Evolutionary conservation across 163 green algal genomes (phyloP), one percentile per base, ranked within the genome.

Genomic region (Volvox carteri): DNA sequence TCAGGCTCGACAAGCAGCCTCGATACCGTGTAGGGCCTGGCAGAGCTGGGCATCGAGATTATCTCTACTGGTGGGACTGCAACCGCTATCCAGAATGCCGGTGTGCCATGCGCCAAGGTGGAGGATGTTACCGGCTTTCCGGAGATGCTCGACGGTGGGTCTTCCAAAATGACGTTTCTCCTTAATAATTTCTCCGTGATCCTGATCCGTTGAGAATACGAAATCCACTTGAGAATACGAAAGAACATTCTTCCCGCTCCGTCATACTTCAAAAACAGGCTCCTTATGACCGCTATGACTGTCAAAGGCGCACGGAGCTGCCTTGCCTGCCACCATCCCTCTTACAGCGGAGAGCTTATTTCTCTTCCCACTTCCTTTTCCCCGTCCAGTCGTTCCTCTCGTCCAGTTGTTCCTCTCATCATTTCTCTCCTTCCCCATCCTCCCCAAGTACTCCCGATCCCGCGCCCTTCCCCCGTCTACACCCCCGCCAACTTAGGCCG

Each of bases 71-170:
- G 98, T 23, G 98, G 98, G 74, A 99, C 94, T 48, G 97, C 97
- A 25, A 94, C 90, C 7, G 94, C 97, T 6, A 97, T 99, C n/a
- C 88, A 97, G 85, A 90, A 93, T 33, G 93, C 93, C 11, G 96
- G 96, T 11, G 84, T 99, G 19, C 86, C 95, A 30, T 97, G 99
- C 5, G 96, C 90, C 41, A 94, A 94, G 4, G 98, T 99, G 14
- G 97, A 99, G 79, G 91, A 98, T 72, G 89, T 99, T 0, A 99
- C 98, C 16, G 95, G 95, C 56, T 99, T 99, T 90, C 98, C 98
- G 67, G 97, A 99, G 90, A 99, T 99, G 98, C 95, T 98, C 11
- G 96, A 98, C 75, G 96, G 96, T 96, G 80, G 46, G 91, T 78
- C 46, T 6, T 11, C 7, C 5, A 2, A 12, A 65, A 28, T 30